Base-by-base conservation (phyloP, 139 green algal genomes). In the Coelastrella sp. region DNA sequence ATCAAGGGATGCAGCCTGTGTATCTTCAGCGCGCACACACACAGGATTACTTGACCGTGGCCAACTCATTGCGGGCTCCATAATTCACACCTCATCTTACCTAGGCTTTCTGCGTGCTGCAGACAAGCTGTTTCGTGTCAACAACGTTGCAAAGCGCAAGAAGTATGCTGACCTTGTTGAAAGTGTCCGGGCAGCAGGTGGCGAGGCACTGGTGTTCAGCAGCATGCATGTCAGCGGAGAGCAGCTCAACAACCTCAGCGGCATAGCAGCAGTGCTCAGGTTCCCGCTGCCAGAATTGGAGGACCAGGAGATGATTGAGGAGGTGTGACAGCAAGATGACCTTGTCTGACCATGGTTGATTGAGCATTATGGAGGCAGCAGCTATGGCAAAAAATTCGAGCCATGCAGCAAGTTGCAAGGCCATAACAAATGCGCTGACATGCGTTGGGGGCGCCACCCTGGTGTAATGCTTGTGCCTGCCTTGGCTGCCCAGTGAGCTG, bases 241-340 rank as follows among this genome's bases (percentile, higher is more conserved):
- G 94, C 96, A 98, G 95, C 94, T 99, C 57, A 95, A 96, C 78
- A 94, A 98, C 93, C 91, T 99, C 70, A 96, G 92, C 0, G 97
- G 97, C 17, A 93, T 99, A 19, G 97, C 97, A 0, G 97, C 97
- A 6, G 93, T 99, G 7, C 93, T 99, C 88, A 92, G 96, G 22
- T 99, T 99, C 92, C 97, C 97, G 17, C 83, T 99, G 92, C 96
- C 97, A 6, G 97, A 99, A 68, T 87, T 99, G 68, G 97, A 98
- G 84, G 97, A 99, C 78, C 68, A 91, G 78, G 97, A 98, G 87
- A 82, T 96, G 20, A 57, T 78, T n/a, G 92, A 92, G 75, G 90
- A 90, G 78, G 78, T 81, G 58, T 91, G 60, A 85, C 35, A 49
- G 74, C 74, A 80, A 80, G 24, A 80, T 80, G 74, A n/a, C 74